These are phyloP conservation scores for Lasiosphaeriaceae sp. DNA, from an alignment of 495 filamentous ascomycete species.

Conservation along the genomic window DNA sequence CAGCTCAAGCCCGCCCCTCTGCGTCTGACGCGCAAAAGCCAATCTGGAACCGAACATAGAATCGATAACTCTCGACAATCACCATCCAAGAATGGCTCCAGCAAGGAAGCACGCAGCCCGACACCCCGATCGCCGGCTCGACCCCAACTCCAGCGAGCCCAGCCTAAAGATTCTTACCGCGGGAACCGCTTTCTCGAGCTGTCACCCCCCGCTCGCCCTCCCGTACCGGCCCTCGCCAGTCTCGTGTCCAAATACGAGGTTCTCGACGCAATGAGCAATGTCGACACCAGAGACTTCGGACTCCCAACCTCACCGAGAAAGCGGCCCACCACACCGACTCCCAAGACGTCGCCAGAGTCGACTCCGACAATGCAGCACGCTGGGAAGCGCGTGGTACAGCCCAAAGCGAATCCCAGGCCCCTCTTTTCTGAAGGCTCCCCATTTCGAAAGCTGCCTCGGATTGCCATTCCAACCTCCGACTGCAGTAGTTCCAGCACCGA, in stretches of 20 bases:
- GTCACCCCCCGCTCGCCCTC: background rate
- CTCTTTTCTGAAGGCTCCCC: background rate
- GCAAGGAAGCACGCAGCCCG: background rate
- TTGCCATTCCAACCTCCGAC: background rate
- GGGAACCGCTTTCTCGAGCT: background rate
- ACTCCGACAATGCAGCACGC: background rate
- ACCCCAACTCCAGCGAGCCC: background rate
- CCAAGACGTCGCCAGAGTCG: background rate
- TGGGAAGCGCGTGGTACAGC: background rate
- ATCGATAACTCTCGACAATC: background rate
- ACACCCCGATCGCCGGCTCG: background rate
- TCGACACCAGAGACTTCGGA: slow-evolving; percentile 6
- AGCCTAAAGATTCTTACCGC: background rate
- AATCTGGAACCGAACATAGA: background rate
- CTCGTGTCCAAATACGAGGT: slow-evolving; percentile 42
- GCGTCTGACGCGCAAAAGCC: slow-evolving; percentile 22
- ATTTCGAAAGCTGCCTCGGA: slow-evolving; percentile 6
- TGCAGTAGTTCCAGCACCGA: background rate
- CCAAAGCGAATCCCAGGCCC: background rate
- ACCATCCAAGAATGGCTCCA: slow-evolving; percentile 8
- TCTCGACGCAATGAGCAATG: slow-evolving; percentile 29
- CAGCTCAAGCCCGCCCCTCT: slow-evolving; percentile 31
- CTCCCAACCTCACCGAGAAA: slow-evolving; percentile 4
- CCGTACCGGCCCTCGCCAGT: slow-evolving; percentile 20
- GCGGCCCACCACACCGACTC: background rate